Evolutionary conservation across 129 eudicot species (phyloP).

Genomic region (Artemisia argyi): DNA sequence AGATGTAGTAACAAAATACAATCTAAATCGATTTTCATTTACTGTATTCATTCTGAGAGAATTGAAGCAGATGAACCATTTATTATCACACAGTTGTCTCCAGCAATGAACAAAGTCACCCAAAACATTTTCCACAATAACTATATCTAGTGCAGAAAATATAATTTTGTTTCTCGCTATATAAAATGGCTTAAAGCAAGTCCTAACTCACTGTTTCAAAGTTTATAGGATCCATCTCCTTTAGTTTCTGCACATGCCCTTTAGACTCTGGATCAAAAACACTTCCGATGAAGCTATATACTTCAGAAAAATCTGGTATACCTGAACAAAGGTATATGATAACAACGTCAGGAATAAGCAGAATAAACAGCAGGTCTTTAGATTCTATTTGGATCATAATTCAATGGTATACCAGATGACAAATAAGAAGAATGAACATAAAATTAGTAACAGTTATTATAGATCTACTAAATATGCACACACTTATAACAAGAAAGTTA

Average conservation of each 20-base stretch:
- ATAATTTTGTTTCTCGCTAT: too few relatives aligned
- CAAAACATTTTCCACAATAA: too few relatives aligned
- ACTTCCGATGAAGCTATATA: constrained; percentile 95
- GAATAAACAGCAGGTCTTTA: neutral
- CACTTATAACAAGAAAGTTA: constrained; percentile 27
- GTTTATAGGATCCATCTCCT: constrained; percentile 99
- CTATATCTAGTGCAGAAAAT: too few relatives aligned
- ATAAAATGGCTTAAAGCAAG: too few relatives aligned
- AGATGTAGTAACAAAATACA: neutral
- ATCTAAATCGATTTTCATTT: neutral
- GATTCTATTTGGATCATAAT: neutral
- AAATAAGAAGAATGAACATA: neutral
- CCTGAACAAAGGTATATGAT: constrained; percentile 41
- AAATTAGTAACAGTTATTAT: neutral
- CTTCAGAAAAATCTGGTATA: constrained; percentile 92
- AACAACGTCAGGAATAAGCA: neutral
- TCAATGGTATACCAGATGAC: neutral
- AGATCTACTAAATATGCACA: too few relatives aligned
- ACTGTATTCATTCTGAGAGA: neutral
- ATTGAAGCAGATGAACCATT: neutral
- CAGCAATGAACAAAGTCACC: too few relatives aligned
- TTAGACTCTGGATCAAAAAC: constrained; percentile 87
- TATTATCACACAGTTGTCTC: neutral
- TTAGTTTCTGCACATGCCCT: constrained; percentile 87
- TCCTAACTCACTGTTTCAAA: constrained; percentile 86